Conservation (phyloP, 192 early-diverging fungal species). For the Paraglomus brasilianum region DNA sequence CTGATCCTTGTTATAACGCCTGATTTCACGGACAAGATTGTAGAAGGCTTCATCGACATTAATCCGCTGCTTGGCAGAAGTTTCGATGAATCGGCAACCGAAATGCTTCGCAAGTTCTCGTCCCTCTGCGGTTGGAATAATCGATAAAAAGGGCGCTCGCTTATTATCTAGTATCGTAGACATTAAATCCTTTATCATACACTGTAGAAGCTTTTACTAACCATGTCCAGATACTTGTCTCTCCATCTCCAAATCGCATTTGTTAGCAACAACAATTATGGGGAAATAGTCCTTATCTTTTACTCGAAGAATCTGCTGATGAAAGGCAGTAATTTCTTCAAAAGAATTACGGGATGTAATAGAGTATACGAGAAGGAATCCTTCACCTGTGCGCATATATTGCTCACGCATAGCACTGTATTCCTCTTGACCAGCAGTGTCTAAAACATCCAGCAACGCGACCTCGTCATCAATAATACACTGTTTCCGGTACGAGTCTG, state of each 20-base stretch:
- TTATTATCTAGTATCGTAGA: neutral
- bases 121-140: conserved; percentile 59
- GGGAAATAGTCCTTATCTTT: conserved; percentile 90
- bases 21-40: conserved; percentile 82
- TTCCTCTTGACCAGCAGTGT: conserved; percentile 96
- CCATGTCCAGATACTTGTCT: conserved; percentile 75
- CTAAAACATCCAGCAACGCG: conserved; percentile 88
- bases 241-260: conserved; percentile 82
- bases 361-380: conserved; percentile 90
- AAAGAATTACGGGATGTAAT: conserved; percentile 91
- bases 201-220: conserved; percentile 22
- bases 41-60: conserved; percentile 94
- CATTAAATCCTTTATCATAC: neutral
- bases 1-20: conserved; percentile 75
- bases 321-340: conserved; percentile 87
- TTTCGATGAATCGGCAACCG: conserved; percentile 81
- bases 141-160: neutral
- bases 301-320: conserved; percentile 92
- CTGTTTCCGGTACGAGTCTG: conserved; percentile 97
- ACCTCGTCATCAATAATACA: conserved; percentile 88
- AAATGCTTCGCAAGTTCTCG: conserved; percentile 74
- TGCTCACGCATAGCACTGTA: conserved; percentile 94
- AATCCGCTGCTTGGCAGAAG: conserved; percentile 82
- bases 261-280: conserved; percentile 93
- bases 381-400: conserved; percentile 96